Evolutionary conservation across 139 green algal genomes (phyloP), one percentile per base, ranked within the genome.

Genomic region (Nannochloris sp.): DNA sequence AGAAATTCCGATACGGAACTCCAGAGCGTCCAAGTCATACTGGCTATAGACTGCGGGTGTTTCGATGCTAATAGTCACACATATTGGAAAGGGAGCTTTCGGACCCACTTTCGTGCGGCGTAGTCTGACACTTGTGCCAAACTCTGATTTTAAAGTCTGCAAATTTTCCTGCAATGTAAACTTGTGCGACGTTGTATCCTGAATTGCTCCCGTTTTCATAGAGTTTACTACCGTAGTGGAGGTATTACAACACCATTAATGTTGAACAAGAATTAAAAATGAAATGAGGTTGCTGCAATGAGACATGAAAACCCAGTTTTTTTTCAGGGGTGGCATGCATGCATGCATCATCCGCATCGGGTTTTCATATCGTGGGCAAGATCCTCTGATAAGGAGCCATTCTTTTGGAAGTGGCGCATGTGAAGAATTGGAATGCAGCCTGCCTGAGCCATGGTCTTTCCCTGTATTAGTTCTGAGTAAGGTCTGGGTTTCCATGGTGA

Each of bases 361-460:
- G 36, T 62, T 6, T 59, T 3, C 29, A 87, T 76, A 53, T 87
- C 78, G 0, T 55, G 66, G 8, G 84, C 84, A 28, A 94, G 71
- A 2, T 56, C 68, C 4, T 85, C 77, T 2, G 82, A 66, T 29
- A 97, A 69, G 3, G 48, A 43, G 36, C 84, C 85, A 11, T 70
- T 71, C 59, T 84, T 74, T 60, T 91, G 85, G 81, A 98, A 98
- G 56, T 82, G 65, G 2, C 91, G 76, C 92, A 98, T 98, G 84
- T 98, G 91, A 64, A 98, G 70, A 67, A 98, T 98, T 26, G 92
- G 84, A 53, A 86, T 69, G 61, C 85, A 96, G 20, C 92, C 92
- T 3, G 80, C 84, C 48, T 70, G 46, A 12, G 87, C 86, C 68
- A 93, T 75, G 23, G 49, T 88, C 55, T 75, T 77, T 11, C 80